Conservation (phyloP, 768 basidiomycete species). For the Mycena metata region DNA sequence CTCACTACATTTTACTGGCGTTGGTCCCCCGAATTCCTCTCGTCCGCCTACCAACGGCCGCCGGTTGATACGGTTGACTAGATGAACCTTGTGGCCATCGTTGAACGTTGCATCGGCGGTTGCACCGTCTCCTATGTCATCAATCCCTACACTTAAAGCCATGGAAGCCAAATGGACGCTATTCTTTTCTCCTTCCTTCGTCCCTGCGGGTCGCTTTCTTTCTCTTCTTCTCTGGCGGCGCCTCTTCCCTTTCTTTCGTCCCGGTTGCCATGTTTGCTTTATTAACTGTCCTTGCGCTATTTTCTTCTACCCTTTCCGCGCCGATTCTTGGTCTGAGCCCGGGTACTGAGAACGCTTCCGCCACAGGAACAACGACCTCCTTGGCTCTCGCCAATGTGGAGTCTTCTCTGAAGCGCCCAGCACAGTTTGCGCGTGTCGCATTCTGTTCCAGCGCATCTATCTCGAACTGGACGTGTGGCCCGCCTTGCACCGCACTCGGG, state of each 20-base stretch:
- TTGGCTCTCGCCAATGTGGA: neutral
- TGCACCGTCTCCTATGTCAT: too few relatives aligned
- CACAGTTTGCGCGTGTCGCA: conserved; percentile 42
- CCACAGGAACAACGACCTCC: neutral
- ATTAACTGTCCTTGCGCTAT: conserved; percentile 22
- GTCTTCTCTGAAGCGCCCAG: conserved; percentile 21
- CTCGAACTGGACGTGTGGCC: conserved; percentile 29
- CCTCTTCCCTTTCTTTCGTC: neutral
- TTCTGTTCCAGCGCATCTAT: neutral
- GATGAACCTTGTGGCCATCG: too few relatives aligned
- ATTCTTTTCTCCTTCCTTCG: conserved; percentile 14
- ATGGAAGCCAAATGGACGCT: neutral
- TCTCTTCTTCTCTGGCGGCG: conserved; percentile 19
- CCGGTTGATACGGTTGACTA: too few relatives aligned
- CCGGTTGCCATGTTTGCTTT: conserved; percentile 18
- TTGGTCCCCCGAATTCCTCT: too few relatives aligned
- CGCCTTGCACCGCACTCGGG: neutral
- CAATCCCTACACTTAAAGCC: too few relatives aligned
- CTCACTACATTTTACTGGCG: too few relatives aligned
- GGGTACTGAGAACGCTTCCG: neutral
- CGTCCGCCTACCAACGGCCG: too few relatives aligned
- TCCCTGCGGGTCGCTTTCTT: conserved; percentile 3
- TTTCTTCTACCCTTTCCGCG: conserved; percentile 24
- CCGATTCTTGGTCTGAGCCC: conserved; percentile 21
- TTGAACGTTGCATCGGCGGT: too few relatives aligned